A percentile compares a stretch with the other conserved stretches of the same genome.
These are phyloP conservation scores for Chaetothyriales sp. DNA, from an alignment of 2,329 filamentous ascomycete genomes.

Conservation along the genomic window DNA sequence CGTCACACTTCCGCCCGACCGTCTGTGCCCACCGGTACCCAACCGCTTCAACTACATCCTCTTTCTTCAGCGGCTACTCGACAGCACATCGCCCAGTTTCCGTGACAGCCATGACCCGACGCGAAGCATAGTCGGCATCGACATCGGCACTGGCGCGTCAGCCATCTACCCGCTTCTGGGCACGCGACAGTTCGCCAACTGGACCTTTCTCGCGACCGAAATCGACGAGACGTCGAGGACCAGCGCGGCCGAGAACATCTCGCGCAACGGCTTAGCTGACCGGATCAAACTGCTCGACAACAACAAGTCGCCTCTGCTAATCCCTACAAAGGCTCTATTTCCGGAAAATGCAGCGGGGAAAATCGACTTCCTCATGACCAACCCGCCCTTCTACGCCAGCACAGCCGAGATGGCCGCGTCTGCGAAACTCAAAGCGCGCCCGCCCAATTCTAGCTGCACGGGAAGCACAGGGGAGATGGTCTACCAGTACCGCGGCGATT, in stretches of 20 bases:
- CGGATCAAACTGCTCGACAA: slow-evolving; percentile 53
- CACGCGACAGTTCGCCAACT: slow-evolving; percentile 51
- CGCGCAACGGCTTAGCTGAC: slow-evolving; percentile 48
- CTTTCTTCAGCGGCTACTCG: slow-evolving; percentile 73
- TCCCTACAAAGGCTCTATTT: background rate
- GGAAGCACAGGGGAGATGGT: slow-evolving; percentile 80
- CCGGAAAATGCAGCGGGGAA: slow-evolving; percentile 18
- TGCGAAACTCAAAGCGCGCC: slow-evolving; percentile 50
- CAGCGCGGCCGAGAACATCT: slow-evolving; percentile 55
- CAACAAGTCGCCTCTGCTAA: slow-evolving; percentile 1
- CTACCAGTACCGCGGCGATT: slow-evolving; percentile 56
- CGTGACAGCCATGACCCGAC: slow-evolving; percentile 39
- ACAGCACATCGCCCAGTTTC: slow-evolving; percentile 45
- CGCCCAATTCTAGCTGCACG: slow-evolving; percentile 56
- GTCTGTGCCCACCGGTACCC: slow-evolving; percentile 69
- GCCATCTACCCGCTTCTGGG: slow-evolving; percentile 82
- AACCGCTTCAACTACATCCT: slow-evolving; percentile 73
- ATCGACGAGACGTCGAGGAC: slow-evolving; percentile 58
- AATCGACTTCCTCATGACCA: slow-evolving; percentile 81
- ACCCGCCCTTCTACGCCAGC: slow-evolving; percentile 87
- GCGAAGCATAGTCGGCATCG: slow-evolving; percentile 54
- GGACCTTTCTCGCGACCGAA: slow-evolving; percentile 67
- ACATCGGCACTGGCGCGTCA: slow-evolving; percentile 82
- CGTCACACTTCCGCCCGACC: slow-evolving; percentile 58
- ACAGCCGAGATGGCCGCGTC: slow-evolving; percentile 52